A percentile compares a stretch with the other conserved stretches of the same genome.
phyloP scores from a whole-genome alignment of 2,329 filamentous ascomycete genomes.

The Tetracladium maxilliforme region DNA sequence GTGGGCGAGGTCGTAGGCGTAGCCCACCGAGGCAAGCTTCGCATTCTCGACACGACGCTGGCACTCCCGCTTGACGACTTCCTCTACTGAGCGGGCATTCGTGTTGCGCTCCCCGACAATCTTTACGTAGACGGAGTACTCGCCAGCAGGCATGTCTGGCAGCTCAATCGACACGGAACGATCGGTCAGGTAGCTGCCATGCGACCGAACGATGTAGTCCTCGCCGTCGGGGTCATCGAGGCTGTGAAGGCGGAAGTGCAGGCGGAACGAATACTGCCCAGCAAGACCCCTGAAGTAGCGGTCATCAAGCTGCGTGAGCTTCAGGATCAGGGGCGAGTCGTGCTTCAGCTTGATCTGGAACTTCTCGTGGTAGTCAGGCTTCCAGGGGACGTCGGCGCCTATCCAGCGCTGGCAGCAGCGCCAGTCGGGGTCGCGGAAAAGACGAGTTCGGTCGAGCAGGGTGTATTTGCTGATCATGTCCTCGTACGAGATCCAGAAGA shows the following conservation, averaged over 20 bases:
- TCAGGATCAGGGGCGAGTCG: slow-evolving; percentile 41
- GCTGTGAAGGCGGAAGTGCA: slow-evolving; percentile 33
- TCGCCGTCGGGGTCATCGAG: slow-evolving; percentile 32
- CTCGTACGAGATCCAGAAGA: slow-evolving; percentile 49
- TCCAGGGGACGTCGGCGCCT: slow-evolving; percentile 47
- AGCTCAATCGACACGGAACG: slow-evolving; percentile 45
- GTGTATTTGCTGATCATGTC: slow-evolving; percentile 48
- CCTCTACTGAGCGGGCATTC: slow-evolving; percentile 29
- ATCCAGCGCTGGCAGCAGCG: slow-evolving; percentile 44
- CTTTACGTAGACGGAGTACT: slow-evolving; percentile 41
- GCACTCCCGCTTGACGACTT: slow-evolving; percentile 38
- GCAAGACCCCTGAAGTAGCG: slow-evolving; percentile 46
- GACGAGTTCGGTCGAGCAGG: slow-evolving; percentile 44
- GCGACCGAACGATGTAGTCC: slow-evolving; percentile 44
- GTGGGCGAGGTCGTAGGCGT: slow-evolving; percentile 44
- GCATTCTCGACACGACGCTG: slow-evolving; percentile 29
- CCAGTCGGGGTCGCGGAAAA: slow-evolving; percentile 45
- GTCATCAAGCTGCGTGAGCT: slow-evolving; percentile 45
- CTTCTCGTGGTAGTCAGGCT: slow-evolving; percentile 40
- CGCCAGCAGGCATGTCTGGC: slow-evolving; percentile 35
- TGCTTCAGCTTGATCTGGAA: slow-evolving; percentile 41
- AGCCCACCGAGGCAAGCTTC: slow-evolving; percentile 41
- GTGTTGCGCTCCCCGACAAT: slow-evolving; percentile 33
- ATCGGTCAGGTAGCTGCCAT: slow-evolving; percentile 41
- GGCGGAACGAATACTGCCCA: slow-evolving; percentile 37